Evolutionary conservation across 2,329 filamentous ascomycete genomes (phyloP).

Genomic region (Hypoxylon sp.): DNA sequence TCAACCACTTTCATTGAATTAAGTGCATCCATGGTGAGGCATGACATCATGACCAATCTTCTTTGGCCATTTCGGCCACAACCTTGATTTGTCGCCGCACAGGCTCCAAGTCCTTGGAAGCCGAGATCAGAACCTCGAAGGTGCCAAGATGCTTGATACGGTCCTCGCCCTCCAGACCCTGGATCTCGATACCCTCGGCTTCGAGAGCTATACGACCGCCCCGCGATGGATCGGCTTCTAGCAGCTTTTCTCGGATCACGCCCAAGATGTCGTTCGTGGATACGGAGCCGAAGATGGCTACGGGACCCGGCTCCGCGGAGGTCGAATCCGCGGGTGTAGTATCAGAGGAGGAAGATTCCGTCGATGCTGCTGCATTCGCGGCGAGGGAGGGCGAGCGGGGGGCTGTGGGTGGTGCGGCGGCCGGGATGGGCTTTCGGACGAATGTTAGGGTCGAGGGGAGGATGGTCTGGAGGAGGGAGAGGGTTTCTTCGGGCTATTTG

Average conservation of each 20-base stretch:
- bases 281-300: conserved; percentile 62
- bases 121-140: conserved; percentile 58
- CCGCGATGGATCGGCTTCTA: conserved; percentile 49
- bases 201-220: conserved; percentile 57
- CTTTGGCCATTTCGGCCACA: conserved; percentile 47
- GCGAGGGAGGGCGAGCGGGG: conserved; percentile 52
- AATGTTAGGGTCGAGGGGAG: conserved; percentile 59
- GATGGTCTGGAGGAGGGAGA: conserved; percentile 55
- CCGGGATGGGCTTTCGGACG: conserved; percentile 56
- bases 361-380: conserved; percentile 47
- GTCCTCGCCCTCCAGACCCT: conserved; percentile 55
- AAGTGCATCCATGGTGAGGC: not conserved
- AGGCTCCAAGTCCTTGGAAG: conserved; percentile 52
- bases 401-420: conserved; percentile 32
- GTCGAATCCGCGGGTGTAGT: conserved; percentile 2
- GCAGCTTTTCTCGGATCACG: conserved; percentile 55
- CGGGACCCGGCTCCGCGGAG: conserved; percentile 26
- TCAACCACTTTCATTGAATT: not conserved
- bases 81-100: conserved; percentile 56
- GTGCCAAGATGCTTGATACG: conserved; percentile 60
- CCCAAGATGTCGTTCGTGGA: conserved; percentile 57
- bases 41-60: not conserved
- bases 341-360: not conserved
- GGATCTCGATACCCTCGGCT: conserved; percentile 55
- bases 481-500: conserved; percentile 56